Evolutionary conservation across 352 stramenopile genomes (phyloP), one percentile per base, ranked within the genome.

Genomic region (Globisporangium sylvaticum): DNA sequence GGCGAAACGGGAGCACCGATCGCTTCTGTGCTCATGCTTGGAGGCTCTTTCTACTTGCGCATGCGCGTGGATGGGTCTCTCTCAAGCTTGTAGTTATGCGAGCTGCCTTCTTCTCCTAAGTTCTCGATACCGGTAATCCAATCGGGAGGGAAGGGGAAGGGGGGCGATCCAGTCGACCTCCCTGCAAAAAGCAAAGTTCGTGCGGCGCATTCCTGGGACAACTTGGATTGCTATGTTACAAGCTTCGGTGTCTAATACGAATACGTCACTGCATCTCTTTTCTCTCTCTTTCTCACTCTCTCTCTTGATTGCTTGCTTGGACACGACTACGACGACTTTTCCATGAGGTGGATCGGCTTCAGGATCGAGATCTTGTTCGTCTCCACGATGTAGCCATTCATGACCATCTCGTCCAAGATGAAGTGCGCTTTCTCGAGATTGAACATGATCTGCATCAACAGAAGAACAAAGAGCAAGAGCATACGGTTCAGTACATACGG

Each of bases 321-420:
- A 32, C 31, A 62, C 24, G 9, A 15, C 37, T 90, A 95, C 71
- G 87, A 94, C 14, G 85, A 88, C 72, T 98, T 98, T 75, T 99
- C 97, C 92, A 99, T 98, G 66, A 99, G 84, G 76, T 98, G 89
- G 72, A 99, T 97, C 10, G 97, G 97, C 78, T 98, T 98, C 62
- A 99, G 84, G 67, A 99, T 96, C 71, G 98, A 99, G 52, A 96
- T 87, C 73, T 99, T 99, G 84, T 99, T 99, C 25, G 97, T 98
- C 75, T 99, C 97, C 58, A 99, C 97, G 66, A 99, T 98, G 74
- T 96, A 98, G 32, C 98, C 98, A 87, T 99, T 99, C 88, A 98
- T 98, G 60, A 99, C 93, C 96, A 99, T 99, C 76, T 97, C 90
- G 73, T 97, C 89, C 57, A 95, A 67, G 58, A 96, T 94, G 67